Conservation (phyloP, 108 stramenopile genomes). For the Cyclotella cryptica region DNA sequence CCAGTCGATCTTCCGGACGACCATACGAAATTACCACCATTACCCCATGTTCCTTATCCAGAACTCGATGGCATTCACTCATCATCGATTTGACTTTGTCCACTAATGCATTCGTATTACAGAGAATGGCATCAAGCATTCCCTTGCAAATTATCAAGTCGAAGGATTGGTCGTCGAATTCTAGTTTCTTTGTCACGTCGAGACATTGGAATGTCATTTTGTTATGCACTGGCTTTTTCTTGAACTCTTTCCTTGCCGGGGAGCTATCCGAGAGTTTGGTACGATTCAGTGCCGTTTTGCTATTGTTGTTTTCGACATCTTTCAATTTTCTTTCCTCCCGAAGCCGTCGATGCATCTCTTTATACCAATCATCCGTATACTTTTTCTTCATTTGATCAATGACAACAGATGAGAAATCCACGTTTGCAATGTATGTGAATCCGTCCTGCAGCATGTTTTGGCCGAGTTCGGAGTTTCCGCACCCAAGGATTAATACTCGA, state of each 20-base stretch:
- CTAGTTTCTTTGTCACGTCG: conserved; percentile 63
- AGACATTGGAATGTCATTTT: conserved; percentile 67
- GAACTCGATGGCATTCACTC: conserved; percentile 59
- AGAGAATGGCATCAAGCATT: conserved; percentile 73
- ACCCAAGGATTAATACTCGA: conserved; percentile 53
- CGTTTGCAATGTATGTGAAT: conserved; percentile 60
- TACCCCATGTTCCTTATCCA: conserved; percentile 60
- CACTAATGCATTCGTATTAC: conserved; percentile 33
- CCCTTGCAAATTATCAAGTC: conserved; percentile 83
- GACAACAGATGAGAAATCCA: conserved; percentile 76
- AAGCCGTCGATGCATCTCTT: conserved; percentile 1
- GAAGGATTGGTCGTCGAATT: conserved; percentile 64
- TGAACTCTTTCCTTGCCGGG: conserved; percentile 1
- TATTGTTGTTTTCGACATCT: not conserved
- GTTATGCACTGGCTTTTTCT: conserved; percentile 4
- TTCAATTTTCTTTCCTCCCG: conserved; percentile 21
- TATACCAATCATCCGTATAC: conserved; percentile 50
- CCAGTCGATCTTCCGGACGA: conserved; percentile 64
- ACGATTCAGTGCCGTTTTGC: not conserved
- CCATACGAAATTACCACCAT: conserved; percentile 69
- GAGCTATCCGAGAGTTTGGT: not conserved
- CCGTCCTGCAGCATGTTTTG: conserved; percentile 77
- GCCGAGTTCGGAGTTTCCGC: conserved; percentile 69
- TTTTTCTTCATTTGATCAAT: conserved; percentile 64
- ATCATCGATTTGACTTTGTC: conserved; percentile 45